These are phyloP conservation scores for Syzygium jambos DNA, from an alignment of 345 rosid genomes.

Conservation along the genomic window DNA sequence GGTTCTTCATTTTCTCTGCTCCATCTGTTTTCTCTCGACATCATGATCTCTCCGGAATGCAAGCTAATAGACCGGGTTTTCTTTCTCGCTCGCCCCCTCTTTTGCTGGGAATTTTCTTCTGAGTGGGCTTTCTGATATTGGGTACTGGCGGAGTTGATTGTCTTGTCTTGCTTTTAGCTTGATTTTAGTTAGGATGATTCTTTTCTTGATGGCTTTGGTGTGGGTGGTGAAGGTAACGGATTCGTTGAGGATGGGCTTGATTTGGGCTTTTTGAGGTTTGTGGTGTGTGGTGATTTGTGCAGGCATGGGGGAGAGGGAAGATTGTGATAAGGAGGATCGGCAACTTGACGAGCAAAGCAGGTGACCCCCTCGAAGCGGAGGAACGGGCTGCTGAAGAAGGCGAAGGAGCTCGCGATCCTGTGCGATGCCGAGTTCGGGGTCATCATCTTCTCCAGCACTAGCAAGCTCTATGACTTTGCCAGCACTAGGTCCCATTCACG, in stretches of 20 bases:
- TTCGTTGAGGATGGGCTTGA: background rate
- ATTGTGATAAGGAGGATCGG: constrained; percentile 52
- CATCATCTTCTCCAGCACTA: constrained; percentile 45
- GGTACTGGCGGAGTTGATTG: background rate
- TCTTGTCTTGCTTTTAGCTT: background rate
- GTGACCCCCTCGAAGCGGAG: constrained; percentile 51
- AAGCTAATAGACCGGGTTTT: background rate
- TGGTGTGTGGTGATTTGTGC: background rate
- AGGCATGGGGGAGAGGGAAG: constrained; percentile 51
- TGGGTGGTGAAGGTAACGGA: background rate
- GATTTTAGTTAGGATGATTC: background rate
- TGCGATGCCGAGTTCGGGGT: constrained; percentile 54
- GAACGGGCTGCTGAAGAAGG: constrained; percentile 47
- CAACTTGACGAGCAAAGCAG: constrained; percentile 47
- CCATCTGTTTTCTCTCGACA: background rate
- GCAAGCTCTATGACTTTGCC: constrained; percentile 41
- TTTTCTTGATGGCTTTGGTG: background rate
- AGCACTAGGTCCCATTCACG: constrained; percentile 28
- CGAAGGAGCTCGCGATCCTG: constrained; percentile 44
- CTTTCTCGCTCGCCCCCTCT: background rate
- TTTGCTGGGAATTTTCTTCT: background rate
- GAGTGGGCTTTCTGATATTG: background rate
- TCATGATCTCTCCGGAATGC: background rate
- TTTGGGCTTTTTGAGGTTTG: background rate
- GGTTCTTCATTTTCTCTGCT: background rate